phyloP scores from a whole-genome alignment of 2,329 filamentous ascomycete genomes.

The Fusarium sp. region DNA sequence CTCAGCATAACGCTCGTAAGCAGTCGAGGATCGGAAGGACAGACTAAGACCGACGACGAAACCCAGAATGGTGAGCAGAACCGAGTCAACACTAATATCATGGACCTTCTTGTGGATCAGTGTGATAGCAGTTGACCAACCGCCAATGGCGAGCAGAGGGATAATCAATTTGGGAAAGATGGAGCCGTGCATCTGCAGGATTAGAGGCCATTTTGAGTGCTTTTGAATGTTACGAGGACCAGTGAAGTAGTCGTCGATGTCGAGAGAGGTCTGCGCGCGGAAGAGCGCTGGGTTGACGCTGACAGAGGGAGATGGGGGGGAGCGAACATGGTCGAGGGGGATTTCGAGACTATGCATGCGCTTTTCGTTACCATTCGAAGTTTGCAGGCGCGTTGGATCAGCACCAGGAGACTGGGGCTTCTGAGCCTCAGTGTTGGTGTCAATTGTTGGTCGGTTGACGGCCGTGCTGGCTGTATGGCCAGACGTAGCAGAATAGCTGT shows the following conservation, averaged over 20 bases:
- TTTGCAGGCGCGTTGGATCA: conserved; percentile 27
- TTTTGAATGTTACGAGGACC: conserved; percentile 77
- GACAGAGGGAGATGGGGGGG: conserved; percentile 50
- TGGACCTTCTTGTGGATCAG: conserved; percentile 59
- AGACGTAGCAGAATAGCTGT: conserved; percentile 38
- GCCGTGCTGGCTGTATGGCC: conserved; percentile 33
- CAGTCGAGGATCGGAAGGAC: conserved; percentile 81
- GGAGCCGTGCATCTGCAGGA: conserved; percentile 81
- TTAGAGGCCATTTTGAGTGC: conserved; percentile 82
- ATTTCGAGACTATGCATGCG: conserved; percentile 48
- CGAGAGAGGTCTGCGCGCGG: conserved; percentile 56
- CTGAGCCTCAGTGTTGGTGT: conserved; percentile 20
- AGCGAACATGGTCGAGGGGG: conserved; percentile 49
- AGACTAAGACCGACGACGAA: conserved; percentile 85
- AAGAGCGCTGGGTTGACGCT: conserved; percentile 50
- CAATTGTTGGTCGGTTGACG: conserved; percentile 36
- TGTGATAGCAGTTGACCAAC: conserved; percentile 77
- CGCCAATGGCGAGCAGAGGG: conserved; percentile 71
- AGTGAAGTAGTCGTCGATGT: conserved; percentile 72
- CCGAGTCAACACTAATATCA: conserved; percentile 57
- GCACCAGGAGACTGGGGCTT: conserved; percentile 6
- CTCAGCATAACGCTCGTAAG: conserved; percentile 79
- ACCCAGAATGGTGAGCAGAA: conserved; percentile 80
- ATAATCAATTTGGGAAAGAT: conserved; percentile 81
- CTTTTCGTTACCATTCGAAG: conserved; percentile 29